A percentile compares a stretch with the other conserved stretches of the same genome.
phyloP scores from a whole-genome alignment of 306 rosid genomes.

The Urtica urens region DNA sequence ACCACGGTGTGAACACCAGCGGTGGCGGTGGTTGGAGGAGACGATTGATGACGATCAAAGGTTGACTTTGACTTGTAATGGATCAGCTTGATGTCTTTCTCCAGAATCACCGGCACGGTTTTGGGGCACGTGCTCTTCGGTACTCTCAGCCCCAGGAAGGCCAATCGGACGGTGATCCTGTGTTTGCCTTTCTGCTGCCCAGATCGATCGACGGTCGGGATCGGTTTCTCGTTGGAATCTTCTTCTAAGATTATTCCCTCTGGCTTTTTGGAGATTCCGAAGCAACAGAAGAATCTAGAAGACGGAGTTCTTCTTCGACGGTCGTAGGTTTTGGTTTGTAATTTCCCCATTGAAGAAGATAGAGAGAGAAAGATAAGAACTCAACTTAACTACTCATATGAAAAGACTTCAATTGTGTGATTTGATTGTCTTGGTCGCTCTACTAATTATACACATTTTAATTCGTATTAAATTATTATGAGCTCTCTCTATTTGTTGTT shows the following conservation, averaged over 20 bases:
- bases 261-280: conserved; percentile 18
- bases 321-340: conserved; percentile 8
- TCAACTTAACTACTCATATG: too few relatives aligned
- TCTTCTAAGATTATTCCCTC: background rate
- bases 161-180: conserved; percentile 12
- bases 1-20: conserved; percentile 6
- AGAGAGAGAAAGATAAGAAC: background rate
- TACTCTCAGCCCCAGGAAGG: conserved; percentile 16
- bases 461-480: too few relatives aligned
- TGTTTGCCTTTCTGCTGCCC: background rate
- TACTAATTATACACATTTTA: too few relatives aligned
- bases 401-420: too few relatives aligned
- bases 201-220: background rate
- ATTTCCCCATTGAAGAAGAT: conserved; percentile 46
- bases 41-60: conserved; percentile 4
- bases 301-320: conserved; percentile 12
- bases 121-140: conserved; percentile 22
- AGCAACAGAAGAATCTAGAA: conserved; percentile 27
- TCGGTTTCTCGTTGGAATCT: background rate
- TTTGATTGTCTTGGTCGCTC: too few relatives aligned
- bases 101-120: conserved; percentile 41
- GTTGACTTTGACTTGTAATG: conserved; percentile 13
- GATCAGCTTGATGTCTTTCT: conserved; percentile 1
- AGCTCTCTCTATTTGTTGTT: too few relatives aligned
- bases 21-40: conserved; percentile 7